These are phyloP conservation scores for Cerioporus squamosus DNA, from an alignment of 1,284 basidiomycete genomes.

Conservation along the genomic window DNA sequence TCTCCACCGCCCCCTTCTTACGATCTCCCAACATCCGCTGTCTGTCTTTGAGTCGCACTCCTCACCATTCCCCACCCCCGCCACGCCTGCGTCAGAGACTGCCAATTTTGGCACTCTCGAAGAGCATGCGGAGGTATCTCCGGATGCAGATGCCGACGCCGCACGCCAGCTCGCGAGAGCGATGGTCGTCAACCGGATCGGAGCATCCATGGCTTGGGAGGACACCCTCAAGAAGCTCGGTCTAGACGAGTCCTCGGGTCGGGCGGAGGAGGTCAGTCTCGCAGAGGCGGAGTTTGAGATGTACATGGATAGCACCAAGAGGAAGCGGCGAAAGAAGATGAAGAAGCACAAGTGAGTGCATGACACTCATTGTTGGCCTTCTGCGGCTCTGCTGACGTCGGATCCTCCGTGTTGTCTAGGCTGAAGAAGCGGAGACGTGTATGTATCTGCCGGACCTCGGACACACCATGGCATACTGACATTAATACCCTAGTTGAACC, in stretches of 20 bases:
- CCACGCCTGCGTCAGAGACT: slow-evolving; percentile 13
- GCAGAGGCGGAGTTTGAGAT: slow-evolving; percentile 64
- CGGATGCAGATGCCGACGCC: slow-evolving; percentile 75
- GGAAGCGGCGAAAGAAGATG: slow-evolving; percentile 88
- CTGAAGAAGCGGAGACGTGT: slow-evolving; percentile 67
- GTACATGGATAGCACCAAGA: slow-evolving; percentile 77
- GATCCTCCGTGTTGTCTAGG: slow-evolving; percentile 36
- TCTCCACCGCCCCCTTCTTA: slow-evolving; percentile 72
- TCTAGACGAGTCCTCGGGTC: slow-evolving; percentile 50
- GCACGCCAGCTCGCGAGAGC: slow-evolving; percentile 74
- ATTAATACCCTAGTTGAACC: slow-evolving; percentile 17
- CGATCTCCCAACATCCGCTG: slow-evolving; percentile 58
- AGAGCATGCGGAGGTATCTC: slow-evolving; percentile 54
- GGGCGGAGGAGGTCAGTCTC: slow-evolving; percentile 51
- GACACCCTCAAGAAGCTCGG: slow-evolving; percentile 63
- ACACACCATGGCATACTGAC: slow-evolving; percentile 4
- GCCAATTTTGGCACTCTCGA: slow-evolving; percentile 42
- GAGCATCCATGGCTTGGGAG: slow-evolving; percentile 67
- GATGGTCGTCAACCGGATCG: slow-evolving; percentile 65
- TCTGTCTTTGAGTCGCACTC: slow-evolving; percentile 58
- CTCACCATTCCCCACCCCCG: slow-evolving; percentile 19
- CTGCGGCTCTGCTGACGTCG: not conserved
- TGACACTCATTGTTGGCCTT: slow-evolving; percentile 7
- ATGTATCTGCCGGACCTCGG: slow-evolving; percentile 19
- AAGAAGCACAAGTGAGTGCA: slow-evolving; percentile 84